Evolutionary conservation across 495 filamentous ascomycete species (phyloP), one percentile per base, ranked within the genome.

Genomic region (Glutinoglossum americanum): DNA sequence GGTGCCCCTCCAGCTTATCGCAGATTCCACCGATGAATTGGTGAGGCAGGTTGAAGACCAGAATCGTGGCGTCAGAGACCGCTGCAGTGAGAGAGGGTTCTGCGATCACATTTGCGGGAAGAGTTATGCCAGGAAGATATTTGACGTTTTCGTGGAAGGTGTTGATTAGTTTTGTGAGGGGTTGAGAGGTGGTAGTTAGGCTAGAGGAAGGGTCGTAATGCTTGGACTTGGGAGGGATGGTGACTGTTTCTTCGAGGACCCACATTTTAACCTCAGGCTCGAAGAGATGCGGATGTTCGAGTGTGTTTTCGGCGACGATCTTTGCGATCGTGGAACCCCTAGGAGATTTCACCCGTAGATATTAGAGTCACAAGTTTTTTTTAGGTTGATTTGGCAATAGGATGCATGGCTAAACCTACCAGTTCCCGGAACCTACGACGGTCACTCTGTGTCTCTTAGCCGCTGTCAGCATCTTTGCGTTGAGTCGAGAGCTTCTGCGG

Each of bases 241-340:
- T 60, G 28, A 60, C 59, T 19, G 59, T 59, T 58, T 69, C 67
- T 49, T 69, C 67, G 58, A 63, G 66, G 3, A 69, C 67, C 67
- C 67, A 69, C 65, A 99, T 97, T 70, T 90, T 85, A 41, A 99
- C 89, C 56, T 88, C 78, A 62, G 80, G 70, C 61, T 96, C 82
- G 66, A 97, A 99, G 49, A 94, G 61, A 30, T 85, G 78, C 0
- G 80, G 73, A 69, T 96, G 76, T 61, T 73, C 80, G 57, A 74
- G 74, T 25, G 87, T 82, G 71, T 94, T 97, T 71, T 99, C 89
- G 59, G 92, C 89, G 54, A 94, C 76, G 60, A 99, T 90, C 71
- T 99, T 99, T 63, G 89, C 82, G 66, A 99, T 96, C 45, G 92
- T 89, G 44, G 86, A 90, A 62, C 93, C 93, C 87, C 85, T 89